phyloP scores from a whole-genome alignment of 2,329 filamentous ascomycete species.

The Hypoxylon sp. region DNA sequence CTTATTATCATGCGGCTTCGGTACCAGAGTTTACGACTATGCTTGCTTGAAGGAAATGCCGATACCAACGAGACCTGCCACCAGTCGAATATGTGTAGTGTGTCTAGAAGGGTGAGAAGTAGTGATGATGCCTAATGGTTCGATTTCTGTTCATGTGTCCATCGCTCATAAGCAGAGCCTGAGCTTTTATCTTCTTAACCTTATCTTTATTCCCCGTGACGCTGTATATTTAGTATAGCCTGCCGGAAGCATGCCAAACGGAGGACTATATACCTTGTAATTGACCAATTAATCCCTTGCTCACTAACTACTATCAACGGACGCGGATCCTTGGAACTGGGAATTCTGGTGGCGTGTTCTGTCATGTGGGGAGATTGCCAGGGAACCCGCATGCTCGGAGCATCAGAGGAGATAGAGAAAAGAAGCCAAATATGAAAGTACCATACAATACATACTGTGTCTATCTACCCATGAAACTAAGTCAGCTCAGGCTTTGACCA shows the following conservation, averaged over 20 bases:
- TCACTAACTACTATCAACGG: conserved; percentile 12
- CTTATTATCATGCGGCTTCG: conserved; percentile 42
- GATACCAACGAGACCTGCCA: conserved; percentile 18
- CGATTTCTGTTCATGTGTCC: conserved; percentile 18
- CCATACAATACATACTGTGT: background rate
- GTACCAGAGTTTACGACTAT: conserved; percentile 40
- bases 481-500: conserved; percentile 16
- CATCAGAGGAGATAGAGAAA: background rate
- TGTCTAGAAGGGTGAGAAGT: conserved; percentile 1
- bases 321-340: conserved; percentile 32
- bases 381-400: conserved; percentile 13
- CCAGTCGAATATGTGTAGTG: conserved; percentile 17
- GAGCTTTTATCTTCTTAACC: conserved; percentile 7
- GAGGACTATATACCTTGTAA: conserved; percentile 17
- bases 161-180: conserved; percentile 1
- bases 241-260: conserved; percentile 3
- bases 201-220: conserved; percentile 24
- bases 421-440: conserved; percentile 1
- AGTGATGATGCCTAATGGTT: conserved; percentile 16
- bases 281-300: conserved; percentile 15
- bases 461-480: conserved; percentile 2
- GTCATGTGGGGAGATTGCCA: conserved; percentile 31
- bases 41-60: conserved; percentile 26
- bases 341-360: conserved; percentile 37
- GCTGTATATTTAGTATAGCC: conserved; percentile 10